phyloP scores from a whole-genome alignment of 495 filamentous ascomycete genomes.

The Cryomyces antarcticus region DNA sequence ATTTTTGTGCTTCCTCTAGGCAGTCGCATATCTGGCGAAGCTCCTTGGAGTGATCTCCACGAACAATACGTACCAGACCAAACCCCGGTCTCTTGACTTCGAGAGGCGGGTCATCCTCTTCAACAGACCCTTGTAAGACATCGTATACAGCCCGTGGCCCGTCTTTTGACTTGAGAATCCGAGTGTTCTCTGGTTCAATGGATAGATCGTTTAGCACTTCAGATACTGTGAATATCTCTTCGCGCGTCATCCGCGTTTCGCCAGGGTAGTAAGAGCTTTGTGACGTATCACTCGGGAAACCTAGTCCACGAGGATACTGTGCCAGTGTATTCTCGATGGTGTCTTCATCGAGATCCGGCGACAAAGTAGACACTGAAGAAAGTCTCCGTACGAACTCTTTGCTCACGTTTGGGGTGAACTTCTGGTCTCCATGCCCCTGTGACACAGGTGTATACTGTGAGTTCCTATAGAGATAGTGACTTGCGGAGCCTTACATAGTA shows the following conservation, averaged over 20 bases:
- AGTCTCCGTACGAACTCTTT: conserved; percentile 4
- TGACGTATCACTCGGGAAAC: conserved; percentile 6
- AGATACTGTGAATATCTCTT: conserved; percentile 11
- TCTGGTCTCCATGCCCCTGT: conserved; percentile 13
- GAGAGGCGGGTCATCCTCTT: neutral
- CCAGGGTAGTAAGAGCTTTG: conserved; percentile 16
- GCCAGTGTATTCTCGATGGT: conserved; percentile 5
- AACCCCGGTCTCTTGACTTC: neutral
- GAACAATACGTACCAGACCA: conserved; percentile 2
- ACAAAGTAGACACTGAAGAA: too few species aligned
- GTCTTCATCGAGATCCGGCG: neutral
- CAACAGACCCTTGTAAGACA: conserved; percentile 17
- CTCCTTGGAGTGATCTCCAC: conserved; percentile 15
- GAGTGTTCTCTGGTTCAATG: conserved; percentile 17
- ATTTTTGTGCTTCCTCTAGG: conserved; percentile 10
- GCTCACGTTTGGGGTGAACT: conserved; percentile 9
- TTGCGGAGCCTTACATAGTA: conserved; percentile 7
- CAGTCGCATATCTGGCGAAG: conserved; percentile 6
- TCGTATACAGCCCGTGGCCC: conserved; percentile 3
- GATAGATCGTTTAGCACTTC: conserved; percentile 6
- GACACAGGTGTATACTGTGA: neutral
- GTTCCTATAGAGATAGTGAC: too few species aligned
- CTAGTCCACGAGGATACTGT: conserved; percentile 10
- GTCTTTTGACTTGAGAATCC: conserved; percentile 7
- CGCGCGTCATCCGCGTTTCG: conserved; percentile 3